A percentile compares a stretch with the other conserved stretches of the same genome.
Evolutionary conservation across 352 stramenopile species (phyloP).

Genomic region (Globisporangium barbulae): DNA sequence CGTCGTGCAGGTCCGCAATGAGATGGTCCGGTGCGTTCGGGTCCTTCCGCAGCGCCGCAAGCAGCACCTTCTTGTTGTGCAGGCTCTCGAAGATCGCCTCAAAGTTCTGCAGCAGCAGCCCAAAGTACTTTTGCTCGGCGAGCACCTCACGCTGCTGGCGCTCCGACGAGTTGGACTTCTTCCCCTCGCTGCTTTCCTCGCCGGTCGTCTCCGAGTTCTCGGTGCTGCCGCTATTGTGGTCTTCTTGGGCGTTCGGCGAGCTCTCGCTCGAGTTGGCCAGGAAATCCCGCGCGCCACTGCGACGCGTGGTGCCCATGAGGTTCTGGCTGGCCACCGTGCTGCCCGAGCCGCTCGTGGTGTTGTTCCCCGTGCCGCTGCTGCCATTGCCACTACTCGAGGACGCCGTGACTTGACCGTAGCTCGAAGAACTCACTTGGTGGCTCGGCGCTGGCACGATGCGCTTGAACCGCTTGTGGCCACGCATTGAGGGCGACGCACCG

Average conservation of each 20-base stretch:
- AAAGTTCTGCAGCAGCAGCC: constrained; percentile 78
- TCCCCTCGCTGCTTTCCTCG: constrained; percentile 53
- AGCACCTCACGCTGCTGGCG: constrained; percentile 49
- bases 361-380: constrained; percentile 3
- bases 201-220: constrained; percentile 82
- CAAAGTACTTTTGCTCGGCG: constrained; percentile 81
- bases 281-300: constrained; percentile 8
- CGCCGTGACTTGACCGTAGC: background rate
- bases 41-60: constrained; percentile 70
- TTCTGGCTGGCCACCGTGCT: constrained; percentile 4
- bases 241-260: constrained; percentile 20
- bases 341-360: constrained; percentile 1
- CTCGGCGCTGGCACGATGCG: constrained; percentile 29
- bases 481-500: constrained; percentile 26
- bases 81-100: constrained; percentile 82
- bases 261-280: constrained; percentile 19
- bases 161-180: constrained; percentile 47
- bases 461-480: constrained; percentile 67
- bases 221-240: constrained; percentile 40
- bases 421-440: background rate
- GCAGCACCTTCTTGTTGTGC: constrained; percentile 82
- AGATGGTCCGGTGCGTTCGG: constrained; percentile 61
- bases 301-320: background rate
- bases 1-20: constrained; percentile 72
- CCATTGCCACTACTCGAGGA: constrained; percentile 1